These are phyloP conservation scores for Penicillium desertorum DNA, from an alignment of 495 filamentous ascomycete genomes.

Conservation along the genomic window DNA sequence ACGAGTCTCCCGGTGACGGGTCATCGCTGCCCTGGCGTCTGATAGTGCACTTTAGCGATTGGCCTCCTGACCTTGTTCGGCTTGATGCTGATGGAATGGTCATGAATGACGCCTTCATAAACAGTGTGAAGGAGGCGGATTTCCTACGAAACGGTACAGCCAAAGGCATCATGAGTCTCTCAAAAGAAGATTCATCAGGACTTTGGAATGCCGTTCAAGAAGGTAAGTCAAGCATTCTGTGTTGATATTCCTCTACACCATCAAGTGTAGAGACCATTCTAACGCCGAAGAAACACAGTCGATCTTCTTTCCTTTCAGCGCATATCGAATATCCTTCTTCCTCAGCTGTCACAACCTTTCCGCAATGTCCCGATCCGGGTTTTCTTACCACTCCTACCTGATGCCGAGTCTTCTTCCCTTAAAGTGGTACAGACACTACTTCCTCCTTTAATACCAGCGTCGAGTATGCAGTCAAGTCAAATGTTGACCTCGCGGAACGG, in stretches of 20 bases:
- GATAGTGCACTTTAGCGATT: conserved; percentile 75
- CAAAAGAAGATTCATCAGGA: conserved; percentile 79
- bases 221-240: conserved; percentile 51
- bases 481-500: conserved; percentile 28
- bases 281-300: conserved; percentile 49
- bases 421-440: conserved; percentile 71
- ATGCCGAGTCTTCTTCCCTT: conserved; percentile 47
- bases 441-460: conserved; percentile 45
- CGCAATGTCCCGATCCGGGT: conserved; percentile 81
- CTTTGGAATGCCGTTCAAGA: conserved; percentile 84
- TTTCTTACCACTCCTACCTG: conserved; percentile 74
- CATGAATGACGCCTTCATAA: conserved; percentile 83
- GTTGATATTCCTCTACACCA: background rate
- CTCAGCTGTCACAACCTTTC: conserved; percentile 66
- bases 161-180: conserved; percentile 88
- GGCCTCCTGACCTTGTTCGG: conserved; percentile 62
- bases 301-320: conserved; percentile 69
- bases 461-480: conserved; percentile 29
- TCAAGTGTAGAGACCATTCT: conserved; percentile 5
- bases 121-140: conserved; percentile 94
- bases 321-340: conserved; percentile 76
- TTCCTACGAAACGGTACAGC: conserved; percentile 89
- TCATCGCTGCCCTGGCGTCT: conserved; percentile 72
- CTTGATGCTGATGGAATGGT: conserved; percentile 61
- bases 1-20: conserved; percentile 29